Percentiles rank a stretch among this genome's conserved stretches.
These are phyloP conservation scores for Pythium dissimile DNA, from an alignment of 352 stramenopile species.

Conservation along the genomic window DNA sequence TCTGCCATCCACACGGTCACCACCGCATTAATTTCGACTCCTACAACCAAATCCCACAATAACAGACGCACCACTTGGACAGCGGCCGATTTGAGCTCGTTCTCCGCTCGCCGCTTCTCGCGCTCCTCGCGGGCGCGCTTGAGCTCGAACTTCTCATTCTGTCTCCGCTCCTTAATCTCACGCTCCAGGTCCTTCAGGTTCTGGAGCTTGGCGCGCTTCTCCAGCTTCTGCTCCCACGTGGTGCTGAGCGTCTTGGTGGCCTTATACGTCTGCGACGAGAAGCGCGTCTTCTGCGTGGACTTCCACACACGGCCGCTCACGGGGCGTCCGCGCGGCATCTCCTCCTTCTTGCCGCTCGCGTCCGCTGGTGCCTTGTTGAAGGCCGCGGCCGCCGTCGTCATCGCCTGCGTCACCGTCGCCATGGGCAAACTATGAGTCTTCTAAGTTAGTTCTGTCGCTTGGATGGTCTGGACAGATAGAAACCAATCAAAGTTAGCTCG, in stretches of 20 bases:
- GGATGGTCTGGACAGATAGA: slow-evolving; percentile 20
- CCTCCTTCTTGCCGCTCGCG: slow-evolving; percentile 6
- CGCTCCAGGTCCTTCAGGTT: slow-evolving; percentile 81
- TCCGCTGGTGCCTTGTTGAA: slow-evolving; percentile 15
- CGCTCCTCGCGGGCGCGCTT: slow-evolving; percentile 79
- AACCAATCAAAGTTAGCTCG: slow-evolving; percentile 21
- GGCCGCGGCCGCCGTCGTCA: slow-evolving; percentile 11
- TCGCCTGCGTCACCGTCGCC: slow-evolving; percentile 19
- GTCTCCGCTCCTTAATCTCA: slow-evolving; percentile 76
- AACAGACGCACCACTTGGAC: slow-evolving; percentile 75
- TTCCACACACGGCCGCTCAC: slow-evolving; percentile 84
- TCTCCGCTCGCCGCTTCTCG: slow-evolving; percentile 85
- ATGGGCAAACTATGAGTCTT: slow-evolving; percentile 9
- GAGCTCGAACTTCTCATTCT: slow-evolving; percentile 71
- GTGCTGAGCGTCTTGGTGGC: slow-evolving; percentile 80
- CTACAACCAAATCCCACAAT: background rate
- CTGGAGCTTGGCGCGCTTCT: slow-evolving; percentile 70
- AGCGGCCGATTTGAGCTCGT: slow-evolving; percentile 86
- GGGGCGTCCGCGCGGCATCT: slow-evolving; percentile 47
- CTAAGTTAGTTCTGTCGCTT: slow-evolving; percentile 8
- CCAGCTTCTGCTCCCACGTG: slow-evolving; percentile 86
- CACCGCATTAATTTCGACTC: background rate
- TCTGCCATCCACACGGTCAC: slow-evolving; percentile 31
- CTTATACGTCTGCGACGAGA: slow-evolving; percentile 71
- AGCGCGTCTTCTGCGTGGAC: slow-evolving; percentile 77